Percentiles rank a stretch among this genome's conserved stretches.
Evolutionary conservation across 2,329 filamentous ascomycete species (phyloP).

Genomic region (Xylariaceae sp.): DNA sequence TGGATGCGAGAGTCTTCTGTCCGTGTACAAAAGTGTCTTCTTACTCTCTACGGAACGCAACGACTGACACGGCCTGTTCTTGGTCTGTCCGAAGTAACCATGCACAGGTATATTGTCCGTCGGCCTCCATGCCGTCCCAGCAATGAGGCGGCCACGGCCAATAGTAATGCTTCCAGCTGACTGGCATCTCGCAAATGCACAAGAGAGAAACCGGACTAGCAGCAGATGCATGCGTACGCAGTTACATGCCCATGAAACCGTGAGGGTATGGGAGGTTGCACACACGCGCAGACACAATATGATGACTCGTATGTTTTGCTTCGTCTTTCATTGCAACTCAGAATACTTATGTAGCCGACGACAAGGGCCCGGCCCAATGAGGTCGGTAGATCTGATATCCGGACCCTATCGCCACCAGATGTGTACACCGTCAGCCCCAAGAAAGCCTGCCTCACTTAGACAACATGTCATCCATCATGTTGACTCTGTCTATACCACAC

Average conservation of each 20-base stretch:
- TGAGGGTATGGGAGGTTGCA: constrained; percentile 13
- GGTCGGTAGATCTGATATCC: background rate
- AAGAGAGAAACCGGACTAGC: constrained; percentile 5
- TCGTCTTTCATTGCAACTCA: background rate
- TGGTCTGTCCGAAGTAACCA: background rate
- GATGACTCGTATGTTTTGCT: constrained; percentile 5
- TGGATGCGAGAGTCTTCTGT: background rate
- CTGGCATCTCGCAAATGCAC: constrained; percentile 17
- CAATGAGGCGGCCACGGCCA: constrained; percentile 10
- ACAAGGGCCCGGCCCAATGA: background rate
- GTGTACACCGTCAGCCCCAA: background rate
- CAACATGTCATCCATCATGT: background rate
- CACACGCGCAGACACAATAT: constrained; percentile 8
- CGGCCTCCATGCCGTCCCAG: constrained; percentile 13
- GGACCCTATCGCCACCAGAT: background rate
- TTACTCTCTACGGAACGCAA: background rate
- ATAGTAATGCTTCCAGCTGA: constrained; percentile 22
- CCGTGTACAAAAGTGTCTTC: background rate
- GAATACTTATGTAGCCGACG: background rate
- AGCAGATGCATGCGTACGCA: constrained; percentile 18
- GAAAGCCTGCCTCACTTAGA: background rate
- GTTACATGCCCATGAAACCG: constrained; percentile 9
- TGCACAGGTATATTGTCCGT: background rate
- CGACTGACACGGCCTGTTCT: too few species aligned
- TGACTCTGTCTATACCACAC: background rate